Base-by-base conservation (phyloP, 768 basidiomycete genomes). In the Suillus cothurnatus region DNA sequence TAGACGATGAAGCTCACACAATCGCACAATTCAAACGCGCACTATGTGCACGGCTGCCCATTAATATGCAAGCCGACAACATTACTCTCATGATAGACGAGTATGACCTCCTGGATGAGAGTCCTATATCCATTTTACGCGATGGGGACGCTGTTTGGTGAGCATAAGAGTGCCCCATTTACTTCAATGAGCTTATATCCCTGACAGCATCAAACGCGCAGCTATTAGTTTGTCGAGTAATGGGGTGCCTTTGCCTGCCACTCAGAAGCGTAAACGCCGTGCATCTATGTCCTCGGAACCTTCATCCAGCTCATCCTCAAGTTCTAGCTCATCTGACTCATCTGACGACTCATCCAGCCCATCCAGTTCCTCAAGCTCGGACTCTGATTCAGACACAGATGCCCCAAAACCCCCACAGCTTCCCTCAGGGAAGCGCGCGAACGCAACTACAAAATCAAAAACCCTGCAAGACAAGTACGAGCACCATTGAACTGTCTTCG, bases 121-220 rank as follows among this genome's bases (percentile, higher is more conserved):
- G 68, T 4, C 72, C 75, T 6, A 64, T 76, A n/a, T 58, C 39
- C 2, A 47, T 76, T 47, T 53, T 76, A 7, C 67, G 71, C 52
- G 75, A 76, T 14, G 75, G 75, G 0, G 75, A 76, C 31, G 28
- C 75, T 4, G 69, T 76, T 19, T 71, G 64, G 76, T 73, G 62
- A 61, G 73, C 66, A 38, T 6, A 11, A 21, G 17, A 28, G 39
- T 63, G 19, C 4, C 7, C n/a, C 19, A 26, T 41, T 36, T 32
- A 31, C 15, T 14, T 38, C 28, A 4, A 19, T 41, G 26, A 28
- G 6, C 39, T 59, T 21, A 59, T 41, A 2, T 28, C 26, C 28
- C 14, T 31, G 21, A 39, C 12, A 59, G 58, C 26, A 41, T 59
- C 1, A 59, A 28, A 41, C 11, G 19, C 26, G 5, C 31, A 58